Evolutionary conservation across 768 basidiomycete genomes (phyloP), one percentile per base, ranked within the genome.

Genomic region (Leucogyrophana mollusca): DNA sequence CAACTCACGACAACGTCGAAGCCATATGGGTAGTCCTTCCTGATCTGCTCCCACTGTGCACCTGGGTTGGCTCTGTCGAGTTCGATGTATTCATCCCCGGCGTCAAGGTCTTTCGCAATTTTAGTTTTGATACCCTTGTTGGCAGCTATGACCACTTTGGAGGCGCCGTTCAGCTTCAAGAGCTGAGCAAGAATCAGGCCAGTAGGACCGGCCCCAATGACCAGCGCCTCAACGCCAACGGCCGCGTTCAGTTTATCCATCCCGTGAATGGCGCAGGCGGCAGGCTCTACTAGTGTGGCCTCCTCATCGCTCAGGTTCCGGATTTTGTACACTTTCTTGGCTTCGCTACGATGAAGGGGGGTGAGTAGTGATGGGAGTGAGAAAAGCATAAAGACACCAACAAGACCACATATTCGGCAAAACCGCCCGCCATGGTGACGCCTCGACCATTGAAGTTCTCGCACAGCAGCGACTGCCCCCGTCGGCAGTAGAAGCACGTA

Each of bases 91-190:
- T 56, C 62, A 41, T 74, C 70, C 18, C 58, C 72, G 35, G 64
- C 64, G 23, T 69, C 60, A 32, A 73, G 50, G 51, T 68, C 53
- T 36, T 67, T 60, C n/a, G 72, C 72, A 40, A 72, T 58, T 34
- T 70, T 65, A 60, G 70, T 70, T 58, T 74, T 74, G 48, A 69
- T 60, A 40, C 69, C 68, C 48, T 68, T 67, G 57, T 72, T 71
- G 34, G 72, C 67, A 18, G 61, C 60, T 34, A 58, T 45, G 34
- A 56, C 57, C 13, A 58, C 57, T 14, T 49, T 57, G 14, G 42
- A 24, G 3, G 57, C 57, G 6, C 57, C 57, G 21, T 58, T 58
- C 16, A 55, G 46, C 35, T 58, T 72, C 41, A 74, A 58, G n/a
- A 74, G 57, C 52, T 72, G 72, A 21, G 71, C 66, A 17, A 74